Conservation (phyloP, 179 eudicot species). For the Nepenthes alata region DNA sequence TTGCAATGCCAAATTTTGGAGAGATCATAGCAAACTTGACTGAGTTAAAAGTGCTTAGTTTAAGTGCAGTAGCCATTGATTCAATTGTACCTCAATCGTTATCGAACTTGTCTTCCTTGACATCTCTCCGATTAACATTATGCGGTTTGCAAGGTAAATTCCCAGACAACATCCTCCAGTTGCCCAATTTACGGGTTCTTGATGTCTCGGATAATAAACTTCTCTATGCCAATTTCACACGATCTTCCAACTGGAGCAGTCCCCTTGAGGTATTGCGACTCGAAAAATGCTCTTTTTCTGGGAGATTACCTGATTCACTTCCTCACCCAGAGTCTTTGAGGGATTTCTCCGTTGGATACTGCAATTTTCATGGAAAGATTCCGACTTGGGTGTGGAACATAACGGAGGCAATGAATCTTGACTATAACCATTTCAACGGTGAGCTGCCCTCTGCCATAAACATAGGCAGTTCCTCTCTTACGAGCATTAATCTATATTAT, state of each 20-base stretch:
- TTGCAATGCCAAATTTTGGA: no score
- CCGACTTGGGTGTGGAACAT: no score
- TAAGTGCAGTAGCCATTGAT: background rate
- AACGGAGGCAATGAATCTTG: no score
- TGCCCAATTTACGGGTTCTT: background rate
- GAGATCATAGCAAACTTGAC: no score
- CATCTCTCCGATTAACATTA: no score
- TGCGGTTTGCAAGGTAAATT: no score
- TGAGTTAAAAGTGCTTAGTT: background rate
- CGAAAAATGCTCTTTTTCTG: background rate
- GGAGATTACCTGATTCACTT: slow-evolving; percentile 13
- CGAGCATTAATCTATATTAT: no score
- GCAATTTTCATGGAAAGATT: background rate
- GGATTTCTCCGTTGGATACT: background rate
- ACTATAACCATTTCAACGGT: no score
- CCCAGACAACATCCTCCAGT: background rate
- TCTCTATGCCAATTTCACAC: background rate
- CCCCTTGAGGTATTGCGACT: slow-evolving; percentile 6
- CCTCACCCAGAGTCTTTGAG: background rate
- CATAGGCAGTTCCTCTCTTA: no score
- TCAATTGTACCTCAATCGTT: background rate
- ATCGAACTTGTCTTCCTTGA: no score
- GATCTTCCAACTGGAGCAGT: background rate
- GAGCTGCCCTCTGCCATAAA: no score
- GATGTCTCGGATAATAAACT: background rate